Percentiles rank a stretch among this genome's conserved stretches.
Conservation (phyloP, 2,329 filamentous ascomycete species). For the Apiospora arundinis region DNA sequence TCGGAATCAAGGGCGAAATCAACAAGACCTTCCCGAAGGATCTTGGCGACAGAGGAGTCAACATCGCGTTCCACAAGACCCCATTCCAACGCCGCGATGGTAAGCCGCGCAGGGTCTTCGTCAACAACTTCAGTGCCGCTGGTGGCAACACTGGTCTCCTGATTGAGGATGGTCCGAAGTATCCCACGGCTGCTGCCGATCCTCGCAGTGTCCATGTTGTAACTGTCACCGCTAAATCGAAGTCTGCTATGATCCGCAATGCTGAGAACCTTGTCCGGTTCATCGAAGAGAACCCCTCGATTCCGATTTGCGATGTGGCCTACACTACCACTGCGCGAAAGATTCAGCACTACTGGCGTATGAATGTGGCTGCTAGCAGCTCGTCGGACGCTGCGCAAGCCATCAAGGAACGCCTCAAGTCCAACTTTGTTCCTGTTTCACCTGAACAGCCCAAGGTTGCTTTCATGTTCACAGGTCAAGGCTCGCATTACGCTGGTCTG, state of each 20-base stretch:
- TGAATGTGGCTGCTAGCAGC: conserved; percentile 53
- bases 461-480: conserved; percentile 64
- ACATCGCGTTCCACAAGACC: conserved; percentile 61
- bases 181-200: conserved; percentile 47
- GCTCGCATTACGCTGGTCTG: conserved; percentile 58
- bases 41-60: conserved; percentile 61
- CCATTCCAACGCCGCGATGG: conserved; percentile 56
- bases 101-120: conserved; percentile 54
- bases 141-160: conserved; percentile 74
- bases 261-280: conserved; percentile 60
- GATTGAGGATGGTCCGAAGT: conserved; percentile 64
- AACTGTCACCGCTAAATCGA: conserved; percentile 62
- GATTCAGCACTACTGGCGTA: conserved; percentile 64
- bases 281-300: conserved; percentile 58
- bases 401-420: conserved; percentile 49
- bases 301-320: conserved; percentile 62
- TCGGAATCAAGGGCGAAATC: conserved; percentile 70
- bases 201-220: conserved; percentile 64
- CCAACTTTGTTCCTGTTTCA: conserved; percentile 50
- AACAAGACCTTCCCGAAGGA: conserved; percentile 66
- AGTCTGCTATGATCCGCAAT: conserved; percentile 64
- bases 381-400: conserved; percentile 50
- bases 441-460: conserved; percentile 54
- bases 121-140: conserved; percentile 76
- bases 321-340: conserved; percentile 73